A percentile compares a stretch with the other conserved stretches of the same genome.
Evolutionary conservation across 2,329 filamentous ascomycete species (phyloP).

Genomic region (Fusarium sp.): DNA sequence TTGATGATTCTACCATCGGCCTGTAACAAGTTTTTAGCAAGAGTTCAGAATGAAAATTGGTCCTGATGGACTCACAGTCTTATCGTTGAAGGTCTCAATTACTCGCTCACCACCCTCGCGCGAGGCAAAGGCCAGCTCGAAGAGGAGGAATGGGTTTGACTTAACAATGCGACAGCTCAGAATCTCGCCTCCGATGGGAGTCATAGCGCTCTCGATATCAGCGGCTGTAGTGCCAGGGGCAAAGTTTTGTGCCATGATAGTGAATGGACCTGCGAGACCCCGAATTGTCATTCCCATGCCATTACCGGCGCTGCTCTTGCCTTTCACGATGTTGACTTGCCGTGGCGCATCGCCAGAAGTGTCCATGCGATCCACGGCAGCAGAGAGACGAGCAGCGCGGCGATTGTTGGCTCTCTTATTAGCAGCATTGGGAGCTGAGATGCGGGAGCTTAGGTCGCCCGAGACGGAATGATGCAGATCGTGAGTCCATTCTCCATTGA

Average conservation of each 20-base stretch:
- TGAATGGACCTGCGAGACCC: conserved; percentile 78
- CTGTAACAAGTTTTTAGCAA: conserved; percentile 51
- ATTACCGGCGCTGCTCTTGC: conserved; percentile 20
- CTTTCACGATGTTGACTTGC: conserved; percentile 52
- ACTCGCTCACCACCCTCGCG: conserved; percentile 79
- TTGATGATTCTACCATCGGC: conserved; percentile 80
- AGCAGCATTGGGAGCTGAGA: conserved; percentile 54
- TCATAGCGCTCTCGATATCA: conserved; percentile 85
- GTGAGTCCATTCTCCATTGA: conserved; percentile 78
- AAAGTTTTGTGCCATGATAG: conserved; percentile 83
- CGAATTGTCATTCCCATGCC: conserved; percentile 73
- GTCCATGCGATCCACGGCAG: conserved; percentile 59
- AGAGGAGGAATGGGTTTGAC: conserved; percentile 77
- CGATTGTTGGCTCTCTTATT: conserved; percentile 40
- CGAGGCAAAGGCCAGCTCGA: conserved; percentile 80
- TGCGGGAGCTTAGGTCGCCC: conserved; percentile 59
- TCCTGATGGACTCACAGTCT: conserved; percentile 62
- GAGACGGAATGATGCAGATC: conserved; percentile 69
- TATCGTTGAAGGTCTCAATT: conserved; percentile 80
- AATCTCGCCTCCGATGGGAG: conserved; percentile 77
- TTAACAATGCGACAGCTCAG: conserved; percentile 75
- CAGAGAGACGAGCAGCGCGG: conserved; percentile 55
- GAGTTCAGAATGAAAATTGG: not conserved
- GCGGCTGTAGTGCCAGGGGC: conserved; percentile 83
- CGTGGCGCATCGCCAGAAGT: conserved; percentile 46